Percentiles rank a stretch among this genome's conserved stretches.
These are phyloP conservation scores for Rhodotorula diobovata DNA, from an alignment of 768 basidiomycete genomes.

Conservation along the genomic window DNA sequence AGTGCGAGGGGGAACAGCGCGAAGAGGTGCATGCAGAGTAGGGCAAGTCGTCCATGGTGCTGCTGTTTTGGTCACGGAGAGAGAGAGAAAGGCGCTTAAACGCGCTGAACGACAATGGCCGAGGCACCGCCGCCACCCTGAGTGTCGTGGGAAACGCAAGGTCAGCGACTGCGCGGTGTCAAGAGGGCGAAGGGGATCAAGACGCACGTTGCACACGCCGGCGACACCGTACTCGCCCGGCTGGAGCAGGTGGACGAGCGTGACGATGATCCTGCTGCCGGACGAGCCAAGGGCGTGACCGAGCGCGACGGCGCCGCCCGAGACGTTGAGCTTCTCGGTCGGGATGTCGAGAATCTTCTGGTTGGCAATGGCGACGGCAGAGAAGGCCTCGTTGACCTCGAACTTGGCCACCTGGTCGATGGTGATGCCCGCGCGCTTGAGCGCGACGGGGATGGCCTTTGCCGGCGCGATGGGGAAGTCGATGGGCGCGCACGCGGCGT, in stretches of 20 bases:
- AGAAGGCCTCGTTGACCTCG: constrained; percentile 98
- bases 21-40: neutral
- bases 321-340: constrained; percentile 74
- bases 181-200: neutral
- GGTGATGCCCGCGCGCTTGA: constrained; percentile 78
- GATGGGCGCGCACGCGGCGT: constrained; percentile 91
- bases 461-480: constrained; percentile 96
- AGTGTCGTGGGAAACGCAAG: constrained; percentile 15
- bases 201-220: constrained; percentile 86
- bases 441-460: constrained; percentile 77
- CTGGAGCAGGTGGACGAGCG: constrained; percentile 85
- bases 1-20: neutral
- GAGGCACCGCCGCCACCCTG: constrained; percentile 84
- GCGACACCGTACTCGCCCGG: constrained; percentile 90
- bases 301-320: constrained; percentile 82
- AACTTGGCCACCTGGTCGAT: constrained; percentile 80
- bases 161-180: neutral
- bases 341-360: constrained; percentile 82
- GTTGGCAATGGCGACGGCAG: constrained; percentile 81
- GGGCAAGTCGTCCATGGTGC: too few species aligned
- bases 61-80: neutral
- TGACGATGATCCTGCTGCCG: constrained; percentile 87
- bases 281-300: constrained; percentile 57
- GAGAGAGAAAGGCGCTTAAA: constrained; percentile 57
- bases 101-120: constrained; percentile 78